Conservation (phyloP, 1,284 basidiomycete species). For the Puccinia horiana region DNA sequence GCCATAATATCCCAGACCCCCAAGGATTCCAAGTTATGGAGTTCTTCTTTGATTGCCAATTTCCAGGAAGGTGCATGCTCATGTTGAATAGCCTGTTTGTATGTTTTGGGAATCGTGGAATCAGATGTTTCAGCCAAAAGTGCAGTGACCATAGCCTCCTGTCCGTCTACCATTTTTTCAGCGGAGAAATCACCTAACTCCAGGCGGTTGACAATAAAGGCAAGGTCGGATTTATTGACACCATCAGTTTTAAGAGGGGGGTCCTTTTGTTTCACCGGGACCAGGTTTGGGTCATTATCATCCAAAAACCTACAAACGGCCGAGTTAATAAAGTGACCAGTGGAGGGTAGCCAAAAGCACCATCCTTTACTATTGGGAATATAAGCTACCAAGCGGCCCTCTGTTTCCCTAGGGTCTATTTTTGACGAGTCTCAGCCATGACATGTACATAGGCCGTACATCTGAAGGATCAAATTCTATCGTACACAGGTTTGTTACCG, state of each 20-base stretch:
- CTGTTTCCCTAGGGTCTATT: not conserved
- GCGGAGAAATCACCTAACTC: not conserved
- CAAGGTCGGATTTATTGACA: not conserved
- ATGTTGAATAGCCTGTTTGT: not conserved
- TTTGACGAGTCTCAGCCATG: not conserved
- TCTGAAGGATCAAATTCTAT: not conserved
- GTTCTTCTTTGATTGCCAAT: not conserved
- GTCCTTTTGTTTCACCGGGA: not conserved
- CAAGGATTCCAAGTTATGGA: not conserved
- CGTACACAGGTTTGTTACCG: not conserved
- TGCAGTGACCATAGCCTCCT: not conserved
- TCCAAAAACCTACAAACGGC: not conserved
- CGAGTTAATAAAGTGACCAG: not conserved
- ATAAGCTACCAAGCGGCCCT: not conserved
- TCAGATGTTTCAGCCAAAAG: no score
- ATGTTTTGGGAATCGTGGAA: not conserved
- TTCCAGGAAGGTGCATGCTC: not conserved
- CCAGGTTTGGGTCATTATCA: not conserved
- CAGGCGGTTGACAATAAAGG: not conserved
- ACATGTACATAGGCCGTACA: constrained; percentile 1
- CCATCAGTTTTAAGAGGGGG: not conserved
- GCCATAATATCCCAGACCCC: not conserved
- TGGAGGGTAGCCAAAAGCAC: constrained; percentile 3
- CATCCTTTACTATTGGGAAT: not conserved
- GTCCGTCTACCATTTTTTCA: not conserved